Percentiles rank a stretch among this genome's conserved stretches.
Evolutionary conservation across 2,329 filamentous ascomycete species (phyloP).

Genomic region (Fusarium humuli): DNA sequence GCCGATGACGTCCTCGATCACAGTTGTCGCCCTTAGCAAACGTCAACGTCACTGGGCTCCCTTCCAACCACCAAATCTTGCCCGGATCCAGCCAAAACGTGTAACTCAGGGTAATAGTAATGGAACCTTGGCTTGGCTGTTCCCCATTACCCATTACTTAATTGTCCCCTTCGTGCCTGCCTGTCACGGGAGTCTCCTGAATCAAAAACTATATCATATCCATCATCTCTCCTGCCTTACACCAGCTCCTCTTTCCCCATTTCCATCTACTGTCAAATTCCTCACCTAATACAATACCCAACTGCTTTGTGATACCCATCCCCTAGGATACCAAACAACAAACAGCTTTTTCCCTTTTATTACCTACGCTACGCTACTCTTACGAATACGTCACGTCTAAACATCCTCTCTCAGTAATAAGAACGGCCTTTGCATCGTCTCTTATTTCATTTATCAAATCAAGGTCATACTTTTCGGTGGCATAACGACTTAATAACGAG

Average conservation of each 20-base stretch:
- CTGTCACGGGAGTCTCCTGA: slow-evolving; percentile 26
- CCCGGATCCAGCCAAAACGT: slow-evolving; percentile 39
- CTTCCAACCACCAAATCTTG: slow-evolving; percentile 28
- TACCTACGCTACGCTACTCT: slow-evolving; percentile 14
- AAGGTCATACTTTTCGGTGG: slow-evolving; percentile 11
- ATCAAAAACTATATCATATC: slow-evolving; percentile 47
- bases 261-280: slow-evolving; percentile 30
- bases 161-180: slow-evolving; percentile 25
- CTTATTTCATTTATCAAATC: slow-evolving; percentile 8
- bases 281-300: slow-evolving; percentile 37
- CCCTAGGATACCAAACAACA: slow-evolving; percentile 38
- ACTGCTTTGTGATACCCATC: slow-evolving; percentile 50
- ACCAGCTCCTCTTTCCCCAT: slow-evolving; percentile 9
- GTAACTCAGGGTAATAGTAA: slow-evolving; percentile 27
- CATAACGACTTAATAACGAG: slow-evolving; percentile 33
- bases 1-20: slow-evolving; percentile 52
- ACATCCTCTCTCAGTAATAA: slow-evolving; percentile 15
- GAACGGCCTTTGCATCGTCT: slow-evolving; percentile 14
- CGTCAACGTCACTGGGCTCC: slow-evolving; percentile 52
- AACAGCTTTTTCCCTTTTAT: slow-evolving; percentile 30
- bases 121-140: slow-evolving; percentile 13
- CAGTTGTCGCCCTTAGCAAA: slow-evolving; percentile 46
- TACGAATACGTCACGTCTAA: slow-evolving; percentile 9
- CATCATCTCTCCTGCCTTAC: slow-evolving; percentile 22
- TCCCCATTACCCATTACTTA: slow-evolving; percentile 9